Base-by-base conservation (phyloP, 1,284 basidiomycete species). In the Ceratobasidium sp. region DNA sequence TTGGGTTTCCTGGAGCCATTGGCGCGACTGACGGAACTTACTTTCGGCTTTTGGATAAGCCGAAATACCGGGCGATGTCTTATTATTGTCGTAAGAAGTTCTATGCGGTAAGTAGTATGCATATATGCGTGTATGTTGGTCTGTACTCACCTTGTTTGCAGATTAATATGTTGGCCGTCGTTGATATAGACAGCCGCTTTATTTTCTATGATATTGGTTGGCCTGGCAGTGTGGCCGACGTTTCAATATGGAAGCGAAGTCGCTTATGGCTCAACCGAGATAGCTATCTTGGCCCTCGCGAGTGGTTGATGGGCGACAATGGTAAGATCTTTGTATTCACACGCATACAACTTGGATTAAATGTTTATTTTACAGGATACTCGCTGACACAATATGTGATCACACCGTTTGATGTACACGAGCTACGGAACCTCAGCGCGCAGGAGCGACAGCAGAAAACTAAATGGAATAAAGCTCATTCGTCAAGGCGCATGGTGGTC, bases 111-210 rank as follows among this genome's bases (percentile, higher is more conserved):
- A 40, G 61, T 64, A 28, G 6, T 33, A n/a, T 33, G n/a, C 56
- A 26, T 33, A 23, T 58, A 23, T 15, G 15, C 23, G 12, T 3
- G 33, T 3, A 26, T 15, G n/a, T 13, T 12, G 7, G 3, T 13
- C 56, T 33, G 28, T 33, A 33, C 33, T 33, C 33, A 49, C 13
- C 56, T 23, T 26, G 12, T 12, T 58, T 58, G 18, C 6, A 58
- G 61, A 13, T 64, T 15, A 64, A 64, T 33, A 42, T 42, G 40
- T 28, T 28, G 61, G 40, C 40, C 12, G 61, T 64, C 13, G 61
- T 64, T 28, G 61, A 64, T n/a, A 82, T 83, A 68, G 18, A 39
- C 39, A 7, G 61, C 7, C 26, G 61, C 20, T 15, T 64, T 42
- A 64, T 64, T 15, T 64, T 12, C 20, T 64, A 64, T 20, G 61